phyloP scores from a whole-genome alignment of 2,329 filamentous ascomycete species.

The Chaetomium sp. region DNA sequence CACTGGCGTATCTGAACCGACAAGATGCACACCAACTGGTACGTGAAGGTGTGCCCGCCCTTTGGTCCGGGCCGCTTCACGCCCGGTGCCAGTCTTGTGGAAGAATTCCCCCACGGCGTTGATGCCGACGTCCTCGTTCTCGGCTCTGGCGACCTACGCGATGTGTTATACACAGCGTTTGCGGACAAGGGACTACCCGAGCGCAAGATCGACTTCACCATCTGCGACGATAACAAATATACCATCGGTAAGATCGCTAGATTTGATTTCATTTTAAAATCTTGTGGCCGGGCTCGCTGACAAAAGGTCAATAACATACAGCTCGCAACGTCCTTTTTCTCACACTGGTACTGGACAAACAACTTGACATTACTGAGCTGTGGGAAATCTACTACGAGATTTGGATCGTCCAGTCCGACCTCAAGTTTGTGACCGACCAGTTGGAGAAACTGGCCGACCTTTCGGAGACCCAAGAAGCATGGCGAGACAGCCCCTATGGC shows the following conservation, averaged over 20 bases:
- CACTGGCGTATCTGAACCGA: no score
- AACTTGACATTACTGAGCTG: conserved; percentile 25
- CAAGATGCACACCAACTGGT: conserved; percentile 10
- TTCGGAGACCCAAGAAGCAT: conserved; percentile 35
- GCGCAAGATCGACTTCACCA: conserved; percentile 46
- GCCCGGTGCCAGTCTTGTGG: conserved; percentile 44
- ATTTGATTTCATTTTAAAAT: background rate
- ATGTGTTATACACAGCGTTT: conserved; percentile 49
- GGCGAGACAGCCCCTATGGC: conserved; percentile 42
- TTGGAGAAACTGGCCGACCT: conserved; percentile 36
- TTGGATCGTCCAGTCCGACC: conserved; percentile 35
- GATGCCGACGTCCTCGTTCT: conserved; percentile 46
- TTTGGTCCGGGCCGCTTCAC: conserved; percentile 50
- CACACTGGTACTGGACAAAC: conserved; percentile 42
- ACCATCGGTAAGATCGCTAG: conserved; percentile 39
- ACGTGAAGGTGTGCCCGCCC: conserved; percentile 18
- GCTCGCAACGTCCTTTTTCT: conserved; percentile 51
- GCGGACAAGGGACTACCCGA: conserved; percentile 26
- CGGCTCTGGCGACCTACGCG: conserved; percentile 50
- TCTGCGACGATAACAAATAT: conserved; percentile 45
- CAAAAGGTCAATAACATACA: background rate
- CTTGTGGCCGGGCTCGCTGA: background rate
- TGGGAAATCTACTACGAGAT: conserved; percentile 54
- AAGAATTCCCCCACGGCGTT: conserved; percentile 42
- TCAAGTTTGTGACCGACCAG: conserved; percentile 35